Base-by-base conservation (phyloP, 1,284 basidiomycete genomes). In the Ceratobasidium theobromae region DNA sequence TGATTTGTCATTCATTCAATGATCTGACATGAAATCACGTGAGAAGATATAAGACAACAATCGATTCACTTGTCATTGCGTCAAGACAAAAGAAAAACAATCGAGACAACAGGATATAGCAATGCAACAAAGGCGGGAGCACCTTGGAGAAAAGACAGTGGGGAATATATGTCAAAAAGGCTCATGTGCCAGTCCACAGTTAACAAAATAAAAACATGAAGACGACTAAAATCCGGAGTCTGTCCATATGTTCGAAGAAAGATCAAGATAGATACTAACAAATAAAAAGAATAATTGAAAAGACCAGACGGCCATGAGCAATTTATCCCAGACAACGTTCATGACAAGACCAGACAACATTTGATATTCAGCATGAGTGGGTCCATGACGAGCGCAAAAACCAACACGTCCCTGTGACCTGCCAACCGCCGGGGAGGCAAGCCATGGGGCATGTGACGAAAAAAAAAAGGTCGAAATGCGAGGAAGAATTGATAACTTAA, bases 261-360 rank as follows among this genome's bases (percentile, higher is more conserved):
- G 53, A 55, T 28, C 46, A 58, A 51, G 48, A 43, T 54, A 70
- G 62, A 66, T 65, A 64, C 52, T 58, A 68, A 67, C 51, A 53
- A 53, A 65, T 62, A 66, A 68, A 48, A 71, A 65, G 66, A 69
- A 68, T 67, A 66, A 66, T 68, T 66, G 65, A 65, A 69, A 54
- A 52, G 66, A 45, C 58, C 40, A 52, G 65, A 58, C 66, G 60
- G 67, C 65, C 57, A 69, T 45, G 32, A 27, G 41, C 28, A 28
- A 55, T 41, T 57, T 43, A 62, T 51, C 45, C 54, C 46, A 62
- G 54, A 52, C 27, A 41, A 53, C 33, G 54, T 52, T 52, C 54
- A 67, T 67, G 51, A 46, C 48, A 28, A 66, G 28, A 62, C n/a
- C 25, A 60, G 54, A 57, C 67, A 40, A 32, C 66, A 41, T 54